Base-by-base conservation (phyloP, 306 rosid species). In the Glycine soja region DNA sequence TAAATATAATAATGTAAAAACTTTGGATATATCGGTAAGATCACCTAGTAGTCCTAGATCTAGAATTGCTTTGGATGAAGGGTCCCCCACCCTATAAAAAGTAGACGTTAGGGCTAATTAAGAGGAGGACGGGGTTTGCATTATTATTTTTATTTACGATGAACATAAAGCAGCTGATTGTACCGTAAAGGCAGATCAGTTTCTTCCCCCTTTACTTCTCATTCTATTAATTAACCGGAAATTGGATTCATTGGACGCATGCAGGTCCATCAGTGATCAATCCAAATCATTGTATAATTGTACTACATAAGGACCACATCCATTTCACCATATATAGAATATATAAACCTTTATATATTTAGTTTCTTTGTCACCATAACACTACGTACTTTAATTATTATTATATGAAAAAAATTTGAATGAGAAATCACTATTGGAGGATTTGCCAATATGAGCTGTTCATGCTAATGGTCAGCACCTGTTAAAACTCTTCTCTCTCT, bases 211-310 rank as follows among this genome's bases (percentile, higher is more conserved):
- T 71, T 82, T n/a, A 19, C 87, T 75, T 74, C 56, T 30, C 75
- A 53, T 74, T 75, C 51, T 70, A 81, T 87, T 79, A 78, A 81
- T 82, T 79, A 82, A 66, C 80, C 66, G 30, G 59, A 86, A 75
- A 50, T 62, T n/a, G 61, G 84, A 86, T 80, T 24, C 80, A 70
- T 48, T 84, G 84, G 70, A 75, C 88, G 88, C 90, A 87, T 87
- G 90, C 90, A 42, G 14, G 81, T 66, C 16, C 79, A 11, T 57
- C 88, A 84, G 84, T 84, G 86, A 87, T 84, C 88, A 47, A 87
- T 87, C 90, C 82, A 81, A 74, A 87, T 87, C 90, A 78, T 81
- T 84, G 74, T 76, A 68, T 68, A 64, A 80, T 71, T 73, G 86
- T 86, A 82, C 85, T 79, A 80, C 48, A 81, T 65, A 40, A 43